Conservation (phyloP, 1,284 basidiomycete genomes). For the Ustilago crameri region DNA sequence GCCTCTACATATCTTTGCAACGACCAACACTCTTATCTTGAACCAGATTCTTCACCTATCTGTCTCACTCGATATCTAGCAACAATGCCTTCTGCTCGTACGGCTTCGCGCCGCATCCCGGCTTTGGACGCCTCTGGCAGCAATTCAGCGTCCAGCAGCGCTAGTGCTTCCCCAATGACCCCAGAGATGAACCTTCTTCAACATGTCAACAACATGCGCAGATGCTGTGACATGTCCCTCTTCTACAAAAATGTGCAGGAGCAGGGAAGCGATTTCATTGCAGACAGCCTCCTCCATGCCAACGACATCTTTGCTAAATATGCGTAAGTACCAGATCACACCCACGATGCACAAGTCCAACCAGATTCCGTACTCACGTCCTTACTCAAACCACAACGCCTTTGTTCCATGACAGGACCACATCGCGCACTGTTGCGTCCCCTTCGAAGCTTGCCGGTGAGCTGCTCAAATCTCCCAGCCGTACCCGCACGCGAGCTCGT, state of each 20-base stretch:
- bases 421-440: constrained; percentile 30
- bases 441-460: constrained; percentile 54
- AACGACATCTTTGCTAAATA: constrained; percentile 47
- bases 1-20: no score
- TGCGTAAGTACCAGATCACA: constrained; percentile 23
- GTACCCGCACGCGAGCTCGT: constrained; percentile 34
- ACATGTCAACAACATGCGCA: constrained; percentile 54
- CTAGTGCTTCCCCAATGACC: constrained; percentile 18
- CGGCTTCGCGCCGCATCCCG: constrained; percentile 37
- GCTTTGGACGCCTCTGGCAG: constrained; percentile 16
- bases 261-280: constrained; percentile 44
- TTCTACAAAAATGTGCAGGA: constrained; percentile 37
- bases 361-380: no score
- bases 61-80: neutral
- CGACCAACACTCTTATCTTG: neutral
- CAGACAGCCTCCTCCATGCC: constrained; percentile 45
- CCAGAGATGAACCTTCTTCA: constrained; percentile 37
- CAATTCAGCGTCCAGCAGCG: constrained; percentile 25
- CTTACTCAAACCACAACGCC: neutral
- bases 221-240: constrained; percentile 49
- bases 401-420: constrained; percentile 19
- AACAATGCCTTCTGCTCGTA: constrained; percentile 29
- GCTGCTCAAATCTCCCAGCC: constrained; percentile 54
- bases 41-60: neutral
- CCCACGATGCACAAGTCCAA: no score